A percentile compares a stretch with the other conserved stretches of the same genome.
Conservation (phyloP, 2,329 filamentous ascomycete genomes). For the Aspergillus pseudonomiae region DNA sequence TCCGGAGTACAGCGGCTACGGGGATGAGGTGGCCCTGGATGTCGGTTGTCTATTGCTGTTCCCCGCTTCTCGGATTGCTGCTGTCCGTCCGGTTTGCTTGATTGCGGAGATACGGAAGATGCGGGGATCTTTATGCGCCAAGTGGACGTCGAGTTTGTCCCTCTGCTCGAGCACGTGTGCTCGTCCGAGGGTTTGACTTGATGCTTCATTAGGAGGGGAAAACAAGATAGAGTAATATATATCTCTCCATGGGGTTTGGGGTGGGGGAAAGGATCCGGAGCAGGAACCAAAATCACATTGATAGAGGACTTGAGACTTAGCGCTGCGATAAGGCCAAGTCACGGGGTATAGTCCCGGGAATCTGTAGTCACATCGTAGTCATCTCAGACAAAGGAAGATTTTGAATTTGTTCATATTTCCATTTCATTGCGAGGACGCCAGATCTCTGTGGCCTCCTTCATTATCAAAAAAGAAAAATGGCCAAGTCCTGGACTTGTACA, state of each 20-base stretch:
- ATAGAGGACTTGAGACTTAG: too few species aligned
- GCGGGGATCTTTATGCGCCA: conserved; percentile 8
- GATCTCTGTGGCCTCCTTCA: conserved; percentile 39
- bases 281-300: too few species aligned
- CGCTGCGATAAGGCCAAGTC: not conserved
- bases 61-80: conserved; percentile 8
- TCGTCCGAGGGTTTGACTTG: not conserved
- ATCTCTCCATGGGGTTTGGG: not conserved
- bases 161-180: not conserved
- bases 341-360: not conserved
- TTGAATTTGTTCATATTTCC: conserved; percentile 43
- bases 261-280: not conserved
- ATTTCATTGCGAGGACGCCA: conserved; percentile 45
- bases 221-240: not conserved
- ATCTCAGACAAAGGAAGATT: conserved; percentile 21
- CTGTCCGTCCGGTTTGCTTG: not conserved
- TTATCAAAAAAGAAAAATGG: conserved; percentile 34
- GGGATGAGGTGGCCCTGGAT: not conserved
- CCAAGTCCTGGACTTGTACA: conserved; percentile 39
- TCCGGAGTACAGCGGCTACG: not conserved
- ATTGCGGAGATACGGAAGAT: conserved; percentile 10
- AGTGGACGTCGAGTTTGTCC: not conserved
- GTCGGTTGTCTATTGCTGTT: not conserved
- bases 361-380: not conserved
- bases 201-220: not conserved